A percentile compares a stretch with the other conserved stretches of the same genome.
These are phyloP conservation scores for Metschnikowia kunwiensis DNA, from an alignment of 805 yeast genomes.

Conservation along the genomic window DNA sequence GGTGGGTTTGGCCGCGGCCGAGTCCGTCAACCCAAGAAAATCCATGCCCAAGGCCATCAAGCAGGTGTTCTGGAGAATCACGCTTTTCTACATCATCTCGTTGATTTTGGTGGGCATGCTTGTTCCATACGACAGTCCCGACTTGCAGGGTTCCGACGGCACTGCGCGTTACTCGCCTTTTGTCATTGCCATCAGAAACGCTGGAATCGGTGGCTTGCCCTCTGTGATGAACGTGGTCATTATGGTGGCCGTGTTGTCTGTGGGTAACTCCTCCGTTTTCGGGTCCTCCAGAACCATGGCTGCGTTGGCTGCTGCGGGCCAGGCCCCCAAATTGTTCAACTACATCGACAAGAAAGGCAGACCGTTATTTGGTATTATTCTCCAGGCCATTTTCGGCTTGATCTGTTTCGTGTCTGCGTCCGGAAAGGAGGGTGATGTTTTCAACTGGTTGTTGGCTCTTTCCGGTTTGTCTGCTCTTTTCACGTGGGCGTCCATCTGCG, in stretches of 20 bases:
- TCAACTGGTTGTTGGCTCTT: conserved; percentile 27
- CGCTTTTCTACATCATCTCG: conserved; percentile 52
- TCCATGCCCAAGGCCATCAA: conserved; percentile 62
- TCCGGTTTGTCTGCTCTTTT: conserved; percentile 27
- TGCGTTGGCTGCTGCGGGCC: conserved; percentile 67
- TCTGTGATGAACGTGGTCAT: conserved; percentile 73
- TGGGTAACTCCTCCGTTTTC: conserved; percentile 72
- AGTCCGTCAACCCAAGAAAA: conserved; percentile 58
- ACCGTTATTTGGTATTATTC: conserved; percentile 38
- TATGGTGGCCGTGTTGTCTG: conserved; percentile 68
- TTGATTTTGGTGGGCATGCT: conserved; percentile 39
- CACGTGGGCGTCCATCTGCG: conserved; percentile 29
- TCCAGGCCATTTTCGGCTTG: conserved; percentile 47
- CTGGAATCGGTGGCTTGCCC: conserved; percentile 63
- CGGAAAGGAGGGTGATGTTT: conserved; percentile 21
- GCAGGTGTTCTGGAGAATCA: conserved; percentile 62
- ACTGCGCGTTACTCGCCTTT: conserved; percentile 62
- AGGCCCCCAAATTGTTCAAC: conserved; percentile 53
- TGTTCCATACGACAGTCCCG: conserved; percentile 50
- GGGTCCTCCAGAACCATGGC: conserved; percentile 71
- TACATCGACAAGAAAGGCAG: conserved; percentile 43
- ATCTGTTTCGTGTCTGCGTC: conserved; percentile 57
- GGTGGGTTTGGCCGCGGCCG: conserved; percentile 64
- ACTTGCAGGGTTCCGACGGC: conserved; percentile 52
- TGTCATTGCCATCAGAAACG: conserved; percentile 64